Base-by-base conservation (phyloP, 345 rosid genomes). In the Linum tenue region DNA sequence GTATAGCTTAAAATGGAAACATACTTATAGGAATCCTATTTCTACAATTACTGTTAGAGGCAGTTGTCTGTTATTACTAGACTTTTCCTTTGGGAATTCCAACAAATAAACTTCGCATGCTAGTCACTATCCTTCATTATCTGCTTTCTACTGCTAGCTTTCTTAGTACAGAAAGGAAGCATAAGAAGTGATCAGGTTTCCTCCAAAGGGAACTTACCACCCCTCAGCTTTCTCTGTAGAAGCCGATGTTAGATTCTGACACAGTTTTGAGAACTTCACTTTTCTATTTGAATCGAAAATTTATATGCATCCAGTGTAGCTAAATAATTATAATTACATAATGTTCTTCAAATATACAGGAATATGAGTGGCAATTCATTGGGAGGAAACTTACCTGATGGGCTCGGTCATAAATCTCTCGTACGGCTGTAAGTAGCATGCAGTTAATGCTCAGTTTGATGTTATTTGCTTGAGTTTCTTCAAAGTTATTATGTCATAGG, bases 361-460 rank as follows among this genome's bases (percentile, higher is more conserved):
- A 94, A 94, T 74, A 67, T 94, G 72, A 90, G 96, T 76, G 61
- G 87, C 60, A 94, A 94, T 72, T 76, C 88, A 64, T 80, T 94
- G 73, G 87, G 58, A 58, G 89, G 96, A 71, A 63, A 75, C 67
- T 68, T 94, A 72, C 97, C 99, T 44, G 53, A 75, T 41, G 92
- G 92, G 64, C 81, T 91, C 60, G 96, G 97, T 70, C 91, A 84
- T 65, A 78, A 82, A 58, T 77, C 87, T 73, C 96, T 94, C 63
- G 75, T 65, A 53, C 78, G 66, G 63, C 70, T 94, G 99, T 94
- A 89, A 87, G 97, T 83, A 36, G 39, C 50, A 15, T 51, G 42
- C 1, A 51, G 67, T 56, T 65, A 62, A 16, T 59, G 15, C 43
- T 8, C 67, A 11, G 40, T 3, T 37, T 63, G 22, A 59, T 41